Evolutionary conservation across 331 rosid species (phyloP), one percentile per base, ranked within the genome.

Genomic region (Spiraea crenata): DNA sequence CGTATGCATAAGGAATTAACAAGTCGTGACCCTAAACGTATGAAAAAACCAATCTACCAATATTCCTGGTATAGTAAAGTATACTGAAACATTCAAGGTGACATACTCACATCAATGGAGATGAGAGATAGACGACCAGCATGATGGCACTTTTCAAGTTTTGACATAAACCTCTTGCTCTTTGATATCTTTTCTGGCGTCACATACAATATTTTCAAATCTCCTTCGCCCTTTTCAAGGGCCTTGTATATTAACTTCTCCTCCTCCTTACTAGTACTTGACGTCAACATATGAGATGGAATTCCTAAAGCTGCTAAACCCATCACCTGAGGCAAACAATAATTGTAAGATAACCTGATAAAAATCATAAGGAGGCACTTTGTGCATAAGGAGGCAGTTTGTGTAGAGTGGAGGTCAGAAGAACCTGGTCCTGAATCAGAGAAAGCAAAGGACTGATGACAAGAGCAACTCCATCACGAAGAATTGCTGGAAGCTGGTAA

Each of bases 81-180:
- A 11, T 51, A 63, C 74, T 46, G 57, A 37, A 52, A 70, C 38
- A 44, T 37, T 41, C 57, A 46, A 55, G 58, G 41, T 16, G 64
- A 48, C 59, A 71, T 55, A 83, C 97, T 88, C 83, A 90, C 98
- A 72, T 93, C 98, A 77, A 93, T 79, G 47, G 98, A 84, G 82
- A 93, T 85, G 56, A 93, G 86, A 41, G 95, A 85, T 69, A 93
- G 90, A 73, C 95, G 95, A 71, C 91, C 92, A n/a, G 96, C 91
- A 59, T 85, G 85, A 80, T 90, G 91, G 72, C 98, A 93, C 79
- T 93, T 93, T 73, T 93, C 98, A 79, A 90, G 97, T 81, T 93
- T 93, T 83, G 98, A 93, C 98, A 90, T 85, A 77, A 93, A 93
- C 74, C 97, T 93, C 86, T 93, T 93, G 90, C 98, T 93, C 87